Percentiles rank a stretch among this genome's conserved stretches.
Conservation (phyloP, 2,329 filamentous ascomycete genomes). For the Aspergillus proliferans region DNA sequence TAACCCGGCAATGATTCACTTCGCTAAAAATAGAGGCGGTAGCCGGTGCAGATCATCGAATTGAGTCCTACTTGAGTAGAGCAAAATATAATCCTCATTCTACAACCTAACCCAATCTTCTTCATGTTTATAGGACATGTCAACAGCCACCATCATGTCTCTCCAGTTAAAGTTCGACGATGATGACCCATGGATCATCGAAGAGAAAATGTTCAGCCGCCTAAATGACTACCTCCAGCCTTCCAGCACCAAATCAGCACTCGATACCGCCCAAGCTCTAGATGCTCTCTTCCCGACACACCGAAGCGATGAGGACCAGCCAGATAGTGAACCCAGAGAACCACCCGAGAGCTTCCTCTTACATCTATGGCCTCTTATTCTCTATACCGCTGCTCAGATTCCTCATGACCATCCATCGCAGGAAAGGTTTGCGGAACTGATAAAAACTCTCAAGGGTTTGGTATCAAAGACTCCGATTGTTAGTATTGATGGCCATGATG, state of each 20-base stretch:
- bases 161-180: slow-evolving; percentile 1
- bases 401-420: background rate
- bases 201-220: background rate
- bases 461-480: background rate
- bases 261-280: background rate
- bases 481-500: background rate
- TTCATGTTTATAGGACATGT: background rate
- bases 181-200: slow-evolving; percentile 1
- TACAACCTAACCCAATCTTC: background rate
- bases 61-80: too few species aligned
- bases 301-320: background rate
- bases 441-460: background rate
- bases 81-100: background rate
- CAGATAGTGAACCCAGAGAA: background rate
- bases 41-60: background rate
- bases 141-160: background rate
- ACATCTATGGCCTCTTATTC: background rate
- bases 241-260: background rate
- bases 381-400: background rate
- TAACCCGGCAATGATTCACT: too few species aligned
- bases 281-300: background rate
- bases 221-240: background rate
- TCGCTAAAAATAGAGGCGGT: background rate
- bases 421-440: background rate
- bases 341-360: background rate